Percentiles rank a stretch among this genome's conserved stretches.
Evolutionary conservation across 257 asterid genomes (phyloP).

Genomic region (Primulina tabacum): DNA sequence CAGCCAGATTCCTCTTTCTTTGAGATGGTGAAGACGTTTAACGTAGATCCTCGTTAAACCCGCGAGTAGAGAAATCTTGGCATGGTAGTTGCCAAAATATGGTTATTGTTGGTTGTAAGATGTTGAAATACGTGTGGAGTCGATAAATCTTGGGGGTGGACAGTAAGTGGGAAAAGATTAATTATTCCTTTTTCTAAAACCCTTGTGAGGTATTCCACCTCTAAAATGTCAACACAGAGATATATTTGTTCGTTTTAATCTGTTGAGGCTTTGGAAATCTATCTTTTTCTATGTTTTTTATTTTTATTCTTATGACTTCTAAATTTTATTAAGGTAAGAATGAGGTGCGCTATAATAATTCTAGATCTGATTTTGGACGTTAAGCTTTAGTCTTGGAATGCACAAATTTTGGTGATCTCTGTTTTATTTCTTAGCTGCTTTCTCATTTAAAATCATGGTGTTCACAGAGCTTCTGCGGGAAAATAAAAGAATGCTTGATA

Average conservation of each 20-base stretch:
- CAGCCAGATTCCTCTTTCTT: background rate
- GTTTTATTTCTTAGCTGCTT: background rate
- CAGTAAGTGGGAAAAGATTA: background rate
- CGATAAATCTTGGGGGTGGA: background rate
- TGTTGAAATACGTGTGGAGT: background rate
- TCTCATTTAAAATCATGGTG: background rate
- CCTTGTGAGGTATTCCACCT: background rate
- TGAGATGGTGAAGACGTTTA: background rate
- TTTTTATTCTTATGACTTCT: background rate
- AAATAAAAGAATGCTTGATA: conserved; percentile 96
- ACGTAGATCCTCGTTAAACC: background rate
- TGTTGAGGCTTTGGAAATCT: no score
- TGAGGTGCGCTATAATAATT: background rate
- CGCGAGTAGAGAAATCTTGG: background rate
- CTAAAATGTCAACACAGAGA: background rate
- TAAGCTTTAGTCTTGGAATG: background rate
- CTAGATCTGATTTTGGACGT: background rate
- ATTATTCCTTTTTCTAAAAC: background rate
- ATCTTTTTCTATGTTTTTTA: no score
- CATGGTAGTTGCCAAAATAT: background rate
- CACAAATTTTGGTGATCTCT: background rate
- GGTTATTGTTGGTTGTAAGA: background rate
- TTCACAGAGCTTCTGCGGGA: conserved; percentile 90
- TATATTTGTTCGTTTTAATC: no score
- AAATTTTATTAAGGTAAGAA: background rate